Conservation (phyloP, 202 grass and related monocot species). For the Setaria viridis region DNA sequence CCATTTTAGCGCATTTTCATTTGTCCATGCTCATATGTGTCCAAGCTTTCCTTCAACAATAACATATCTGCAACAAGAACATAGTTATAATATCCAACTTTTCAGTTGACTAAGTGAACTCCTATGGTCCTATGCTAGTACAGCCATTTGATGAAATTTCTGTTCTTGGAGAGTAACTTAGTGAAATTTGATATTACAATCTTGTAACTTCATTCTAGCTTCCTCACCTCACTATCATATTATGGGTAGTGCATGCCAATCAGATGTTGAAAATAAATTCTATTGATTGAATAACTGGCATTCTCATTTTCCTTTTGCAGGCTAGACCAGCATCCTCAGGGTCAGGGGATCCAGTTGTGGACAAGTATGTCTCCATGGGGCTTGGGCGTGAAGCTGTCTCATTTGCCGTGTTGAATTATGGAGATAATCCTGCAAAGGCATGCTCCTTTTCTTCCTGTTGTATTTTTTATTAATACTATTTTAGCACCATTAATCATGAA, state of each 20-base stretch:
- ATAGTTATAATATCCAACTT: background rate
- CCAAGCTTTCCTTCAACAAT: background rate
- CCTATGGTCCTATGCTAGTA: background rate
- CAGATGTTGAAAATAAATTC: slow-evolving; percentile 14
- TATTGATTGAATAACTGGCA: background rate
- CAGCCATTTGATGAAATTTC: background rate
- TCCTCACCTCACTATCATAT: background rate
- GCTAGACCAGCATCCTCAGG: slow-evolving; percentile 52
- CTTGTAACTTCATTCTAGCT: background rate
- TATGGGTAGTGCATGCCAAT: background rate
- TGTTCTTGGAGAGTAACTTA: background rate
- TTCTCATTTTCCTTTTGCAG: slow-evolving; percentile 49
- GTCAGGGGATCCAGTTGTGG: slow-evolving; percentile 75
- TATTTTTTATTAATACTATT: slow-evolving; percentile 3
- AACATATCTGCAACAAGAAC: background rate
- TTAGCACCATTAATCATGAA: background rate
- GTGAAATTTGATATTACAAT: background rate
- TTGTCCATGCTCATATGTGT: background rate
- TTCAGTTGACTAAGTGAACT: background rate
- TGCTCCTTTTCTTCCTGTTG: slow-evolving; percentile 17
- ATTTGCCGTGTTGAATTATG: slow-evolving; percentile 91
- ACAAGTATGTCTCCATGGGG: slow-evolving; percentile 82
- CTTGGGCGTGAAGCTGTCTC: slow-evolving; percentile 85
- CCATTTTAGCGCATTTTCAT: background rate
- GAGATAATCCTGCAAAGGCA: slow-evolving; percentile 85